Evolutionary conservation across 805 yeast genomes (phyloP).

Genomic region (Lipomyces yamadae): DNA sequence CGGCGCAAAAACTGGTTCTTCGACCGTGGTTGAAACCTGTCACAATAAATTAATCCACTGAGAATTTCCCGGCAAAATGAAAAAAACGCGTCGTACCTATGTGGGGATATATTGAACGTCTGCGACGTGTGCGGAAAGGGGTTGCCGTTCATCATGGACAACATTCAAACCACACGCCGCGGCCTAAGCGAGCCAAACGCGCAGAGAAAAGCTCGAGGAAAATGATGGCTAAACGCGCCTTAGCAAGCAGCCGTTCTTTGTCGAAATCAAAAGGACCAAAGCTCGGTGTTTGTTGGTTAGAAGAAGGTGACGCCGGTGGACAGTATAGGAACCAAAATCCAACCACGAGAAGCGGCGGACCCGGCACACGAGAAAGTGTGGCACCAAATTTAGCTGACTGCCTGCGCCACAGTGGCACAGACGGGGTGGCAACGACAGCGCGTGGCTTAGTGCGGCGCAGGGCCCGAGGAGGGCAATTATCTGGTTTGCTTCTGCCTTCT

Average conservation of each 20-base stretch:
- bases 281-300: background rate
- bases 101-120: slow-evolving; percentile 38
- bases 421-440: background rate
- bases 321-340: background rate
- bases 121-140: slow-evolving; percentile 26
- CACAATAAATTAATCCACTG: background rate
- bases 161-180: background rate
- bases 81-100: slow-evolving; percentile 27
- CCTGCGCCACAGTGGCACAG: background rate
- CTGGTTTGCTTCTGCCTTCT: too few relatives aligned
- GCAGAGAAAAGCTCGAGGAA: background rate
- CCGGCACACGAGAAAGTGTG: background rate
- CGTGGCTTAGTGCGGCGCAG: background rate
- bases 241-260: background rate
- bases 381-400: background rate
- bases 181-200: background rate
- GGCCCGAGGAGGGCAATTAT: too few relatives aligned
- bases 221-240: background rate
- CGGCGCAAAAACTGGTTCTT: slow-evolving; percentile 18
- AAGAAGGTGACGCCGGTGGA: background rate
- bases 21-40: slow-evolving; percentile 33
- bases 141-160: slow-evolving; percentile 30
- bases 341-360: background rate
- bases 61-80: background rate
- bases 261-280: background rate